A percentile compares a stretch with the other conserved stretches of the same genome.
These are phyloP conservation scores for Achlya hypogyna DNA, from an alignment of 352 stramenopile species.

Conservation along the genomic window DNA sequence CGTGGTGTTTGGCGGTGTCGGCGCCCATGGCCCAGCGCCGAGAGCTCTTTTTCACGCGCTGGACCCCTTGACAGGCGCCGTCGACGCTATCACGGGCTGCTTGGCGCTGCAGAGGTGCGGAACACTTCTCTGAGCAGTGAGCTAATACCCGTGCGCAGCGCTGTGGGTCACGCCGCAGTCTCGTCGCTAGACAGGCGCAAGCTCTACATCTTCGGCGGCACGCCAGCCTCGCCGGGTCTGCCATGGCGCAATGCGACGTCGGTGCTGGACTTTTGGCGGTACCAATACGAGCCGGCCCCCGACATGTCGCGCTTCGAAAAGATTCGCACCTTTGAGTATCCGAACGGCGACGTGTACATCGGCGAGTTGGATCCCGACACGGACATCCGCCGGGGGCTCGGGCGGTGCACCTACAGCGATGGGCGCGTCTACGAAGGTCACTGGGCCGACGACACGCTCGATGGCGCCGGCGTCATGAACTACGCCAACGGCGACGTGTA, in stretches of 20 bases:
- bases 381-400: conserved; percentile 38
- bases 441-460: conserved; percentile 41
- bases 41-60: conserved; percentile 28
- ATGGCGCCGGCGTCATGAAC: conserved; percentile 42
- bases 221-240: conserved; percentile 23
- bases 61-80: background rate
- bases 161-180: conserved; percentile 36
- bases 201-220: conserved; percentile 52
- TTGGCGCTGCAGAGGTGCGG: conserved; percentile 28
- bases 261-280: conserved; percentile 52
- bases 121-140: conserved; percentile 23
- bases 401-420: conserved; percentile 48
- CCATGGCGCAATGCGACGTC: conserved; percentile 32
- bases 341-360: conserved; percentile 60
- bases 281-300: conserved; percentile 35
- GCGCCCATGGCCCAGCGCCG: conserved; percentile 24
- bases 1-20: conserved; percentile 47
- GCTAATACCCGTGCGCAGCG: conserved; percentile 31
- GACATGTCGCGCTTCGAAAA: background rate
- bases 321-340: conserved; percentile 18
- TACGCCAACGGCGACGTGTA: conserved; percentile 44
- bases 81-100: conserved; percentile 20
- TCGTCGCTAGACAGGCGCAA: conserved; percentile 32
- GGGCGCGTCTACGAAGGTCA: conserved; percentile 58
- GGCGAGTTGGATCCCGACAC: conserved; percentile 29